phyloP scores from a whole-genome alignment of 2,329 filamentous ascomycete genomes.

The Ustilaginoidea virens region DNA sequence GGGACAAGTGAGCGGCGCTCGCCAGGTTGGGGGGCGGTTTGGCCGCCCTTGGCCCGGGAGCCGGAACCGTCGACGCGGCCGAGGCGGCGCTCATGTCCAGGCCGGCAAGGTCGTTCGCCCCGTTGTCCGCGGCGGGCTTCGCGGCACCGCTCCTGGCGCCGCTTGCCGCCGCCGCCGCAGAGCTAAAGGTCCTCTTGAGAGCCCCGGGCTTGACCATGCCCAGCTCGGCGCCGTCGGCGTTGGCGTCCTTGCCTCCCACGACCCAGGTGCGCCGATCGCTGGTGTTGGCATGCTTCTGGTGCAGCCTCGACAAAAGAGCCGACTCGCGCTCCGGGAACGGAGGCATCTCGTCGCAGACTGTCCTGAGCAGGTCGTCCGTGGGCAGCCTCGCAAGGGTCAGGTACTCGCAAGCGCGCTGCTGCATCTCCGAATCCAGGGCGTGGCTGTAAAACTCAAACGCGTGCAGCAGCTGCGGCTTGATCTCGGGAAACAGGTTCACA shows the following conservation, averaged over 20 bases:
- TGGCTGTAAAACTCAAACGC: constrained; percentile 89
- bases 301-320: constrained; percentile 75
- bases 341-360: constrained; percentile 96
- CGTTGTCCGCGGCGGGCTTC: constrained; percentile 30
- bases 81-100: constrained; percentile 58
- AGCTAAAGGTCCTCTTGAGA: constrained; percentile 74
- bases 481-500: constrained; percentile 95
- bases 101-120: constrained; percentile 57
- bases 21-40: constrained; percentile 70
- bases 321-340: constrained; percentile 92
- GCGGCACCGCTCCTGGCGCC: constrained; percentile 26
- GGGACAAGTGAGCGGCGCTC: constrained; percentile 80
- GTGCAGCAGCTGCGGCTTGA: constrained; percentile 84
- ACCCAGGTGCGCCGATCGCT: constrained; percentile 96
- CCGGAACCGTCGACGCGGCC: too few species aligned
- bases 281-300: constrained; percentile 85
- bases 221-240: constrained; percentile 65
- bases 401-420: constrained; percentile 94
- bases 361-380: constrained; percentile 80
- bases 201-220: constrained; percentile 66
- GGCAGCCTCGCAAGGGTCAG: constrained; percentile 70
- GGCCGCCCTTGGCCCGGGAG: constrained; percentile 38
- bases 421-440: constrained; percentile 84
- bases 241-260: constrained; percentile 91
- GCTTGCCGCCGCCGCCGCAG: constrained; percentile 24